Evolutionary conservation across 768 basidiomycete species (phyloP).

Genomic region (Pleurotus salmoneostramineus): DNA sequence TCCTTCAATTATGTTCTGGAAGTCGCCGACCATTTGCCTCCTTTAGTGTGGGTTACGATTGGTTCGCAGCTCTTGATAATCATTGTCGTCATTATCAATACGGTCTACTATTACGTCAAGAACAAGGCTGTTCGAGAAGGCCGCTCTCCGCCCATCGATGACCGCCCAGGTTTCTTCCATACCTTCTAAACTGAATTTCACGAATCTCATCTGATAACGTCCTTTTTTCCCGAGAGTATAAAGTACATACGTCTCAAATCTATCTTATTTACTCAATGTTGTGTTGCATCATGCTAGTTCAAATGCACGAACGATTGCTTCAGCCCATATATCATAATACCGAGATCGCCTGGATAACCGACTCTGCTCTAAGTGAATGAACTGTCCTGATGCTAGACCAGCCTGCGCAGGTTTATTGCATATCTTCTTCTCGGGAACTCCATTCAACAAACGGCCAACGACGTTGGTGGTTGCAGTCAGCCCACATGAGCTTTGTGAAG

Average conservation of each 20-base stretch:
- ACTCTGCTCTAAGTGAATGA: constrained; percentile 41
- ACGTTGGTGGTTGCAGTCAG: constrained; percentile 43
- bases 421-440: constrained; percentile 22
- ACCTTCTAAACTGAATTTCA: constrained; percentile 9
- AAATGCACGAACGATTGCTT: constrained; percentile 23
- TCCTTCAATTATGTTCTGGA: neutral
- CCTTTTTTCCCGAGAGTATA: neutral
- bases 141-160: constrained; percentile 26
- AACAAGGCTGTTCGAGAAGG: constrained; percentile 29
- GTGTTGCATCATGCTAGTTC: neutral
- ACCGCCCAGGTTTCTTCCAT: constrained; percentile 34
- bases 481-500: constrained; percentile 33
- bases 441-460: constrained; percentile 40
- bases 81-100: constrained; percentile 20
- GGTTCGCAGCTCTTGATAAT: constrained; percentile 30
- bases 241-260: constrained; percentile 3
- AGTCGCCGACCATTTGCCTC: neutral
- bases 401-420: constrained; percentile 24
- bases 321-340: constrained; percentile 29
- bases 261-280: neutral
- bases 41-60: constrained; percentile 30
- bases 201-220: neutral
- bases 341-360: constrained; percentile 13
- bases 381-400: constrained; percentile 26
- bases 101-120: constrained; percentile 21